Percentiles rank a stretch among this genome's conserved stretches.
These are phyloP conservation scores for Dendrobium nobile DNA, from an alignment of 106 monocot genomes.

Conservation along the genomic window DNA sequence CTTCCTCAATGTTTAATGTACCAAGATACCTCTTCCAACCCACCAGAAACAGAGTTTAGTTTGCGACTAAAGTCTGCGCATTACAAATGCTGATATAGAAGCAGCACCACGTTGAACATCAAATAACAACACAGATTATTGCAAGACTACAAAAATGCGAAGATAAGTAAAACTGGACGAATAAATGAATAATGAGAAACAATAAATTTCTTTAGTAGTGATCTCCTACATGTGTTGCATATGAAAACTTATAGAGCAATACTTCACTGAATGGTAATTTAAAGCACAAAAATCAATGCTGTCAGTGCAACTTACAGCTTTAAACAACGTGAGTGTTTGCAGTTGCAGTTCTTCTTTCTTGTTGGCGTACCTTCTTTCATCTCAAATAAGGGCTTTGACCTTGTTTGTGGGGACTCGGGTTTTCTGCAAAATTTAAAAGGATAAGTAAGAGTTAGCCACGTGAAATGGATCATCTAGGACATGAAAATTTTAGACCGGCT, in stretches of 20 bases:
- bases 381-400: slow-evolving; percentile 47
- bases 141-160: not conserved
- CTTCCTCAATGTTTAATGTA: too few species aligned
- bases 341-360: slow-evolving; percentile 90
- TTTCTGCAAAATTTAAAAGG: slow-evolving; percentile 39
- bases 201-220: not conserved
- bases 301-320: slow-evolving; percentile 67
- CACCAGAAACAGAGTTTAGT: not conserved
- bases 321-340: slow-evolving; percentile 89
- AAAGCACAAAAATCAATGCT: not conserved
- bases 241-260: too few species aligned
- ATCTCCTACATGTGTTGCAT: too few species aligned
- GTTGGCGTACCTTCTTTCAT: slow-evolving; percentile 86
- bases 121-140: not conserved
- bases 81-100: not conserved
- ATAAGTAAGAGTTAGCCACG: not conserved
- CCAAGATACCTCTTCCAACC: not conserved
- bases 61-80: not conserved
- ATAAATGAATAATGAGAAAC: not conserved
- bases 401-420: slow-evolving; percentile 76
- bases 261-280: not conserved
- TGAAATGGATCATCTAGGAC: not conserved
- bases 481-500: not conserved
- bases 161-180: not conserved
- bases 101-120: not conserved